These are phyloP conservation scores for Sabuloglossum arenarium DNA, from an alignment of 495 filamentous ascomycete species.

Conservation along the genomic window DNA sequence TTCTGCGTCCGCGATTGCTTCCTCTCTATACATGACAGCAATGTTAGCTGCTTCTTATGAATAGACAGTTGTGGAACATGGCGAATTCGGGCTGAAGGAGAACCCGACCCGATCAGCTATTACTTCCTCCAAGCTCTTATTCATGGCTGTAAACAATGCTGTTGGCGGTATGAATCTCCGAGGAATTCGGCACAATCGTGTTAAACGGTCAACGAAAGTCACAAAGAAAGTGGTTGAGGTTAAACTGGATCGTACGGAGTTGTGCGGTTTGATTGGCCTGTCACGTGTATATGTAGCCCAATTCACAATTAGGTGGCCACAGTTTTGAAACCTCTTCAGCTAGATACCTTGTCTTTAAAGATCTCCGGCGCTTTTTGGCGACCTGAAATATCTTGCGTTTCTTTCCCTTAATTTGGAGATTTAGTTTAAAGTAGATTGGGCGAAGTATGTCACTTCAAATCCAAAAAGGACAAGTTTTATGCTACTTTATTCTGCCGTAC, in stretches of 20 bases:
- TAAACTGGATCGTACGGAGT: no score
- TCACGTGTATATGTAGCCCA: no score
- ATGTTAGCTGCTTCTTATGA: not conserved
- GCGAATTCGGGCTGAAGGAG: not conserved
- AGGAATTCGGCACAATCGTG: not conserved
- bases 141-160: not conserved
- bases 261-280: no score
- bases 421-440: no score
- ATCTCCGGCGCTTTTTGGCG: no score
- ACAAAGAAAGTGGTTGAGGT: not conserved
- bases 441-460: no score
- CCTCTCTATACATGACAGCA: not conserved
- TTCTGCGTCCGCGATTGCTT: conserved; percentile 1
- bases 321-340: no score
- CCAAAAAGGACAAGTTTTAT: not conserved
- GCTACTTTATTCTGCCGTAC: not conserved
- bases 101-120: not conserved
- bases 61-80: not conserved
- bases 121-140: not conserved
- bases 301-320: no score
- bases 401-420: no score
- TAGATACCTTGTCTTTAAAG: no score
- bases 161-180: not conserved
- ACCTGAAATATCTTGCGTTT: no score
- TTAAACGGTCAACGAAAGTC: not conserved